phyloP scores from a whole-genome alignment of 805 yeast species.

The Ogataea allantospora region DNA sequence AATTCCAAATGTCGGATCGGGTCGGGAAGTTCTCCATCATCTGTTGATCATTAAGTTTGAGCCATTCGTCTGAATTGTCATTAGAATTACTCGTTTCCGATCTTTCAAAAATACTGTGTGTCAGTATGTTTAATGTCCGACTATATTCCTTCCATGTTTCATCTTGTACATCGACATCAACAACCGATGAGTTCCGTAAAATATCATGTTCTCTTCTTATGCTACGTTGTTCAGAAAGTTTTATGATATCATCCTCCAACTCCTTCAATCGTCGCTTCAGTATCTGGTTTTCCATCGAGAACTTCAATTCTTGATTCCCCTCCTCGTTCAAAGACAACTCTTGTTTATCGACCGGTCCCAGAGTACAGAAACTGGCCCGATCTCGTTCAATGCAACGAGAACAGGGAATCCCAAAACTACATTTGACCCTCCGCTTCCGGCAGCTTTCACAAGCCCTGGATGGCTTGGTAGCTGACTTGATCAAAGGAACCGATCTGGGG shows the following conservation, averaged over 20 bases:
- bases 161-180: no score
- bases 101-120: no score
- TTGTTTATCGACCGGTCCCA: constrained; percentile 31
- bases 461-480: background rate
- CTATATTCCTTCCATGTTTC: background rate
- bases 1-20: background rate
- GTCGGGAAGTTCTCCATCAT: no score
- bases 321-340: no score
- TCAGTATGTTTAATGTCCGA: background rate
- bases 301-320: constrained; percentile 22
- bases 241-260: constrained; percentile 17
- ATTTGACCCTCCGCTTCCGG: constrained; percentile 43
- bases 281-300: constrained; percentile 22
- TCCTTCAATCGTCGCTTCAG: constrained; percentile 20
- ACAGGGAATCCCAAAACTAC: constrained; percentile 46
- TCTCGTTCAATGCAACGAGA: constrained; percentile 36
- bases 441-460: constrained; percentile 42
- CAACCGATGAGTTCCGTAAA: no score
- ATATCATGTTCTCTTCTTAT: no score
- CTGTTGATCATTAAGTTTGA: no score
- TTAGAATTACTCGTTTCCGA: constrained; percentile 14
- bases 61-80: constrained; percentile 26
- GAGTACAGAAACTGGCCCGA: constrained; percentile 26
- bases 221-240: no score
- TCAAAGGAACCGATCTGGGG: no score